Base-by-base conservation (phyloP, 192 early-diverging fungal species). In the Backusella psychrophila region DNA sequence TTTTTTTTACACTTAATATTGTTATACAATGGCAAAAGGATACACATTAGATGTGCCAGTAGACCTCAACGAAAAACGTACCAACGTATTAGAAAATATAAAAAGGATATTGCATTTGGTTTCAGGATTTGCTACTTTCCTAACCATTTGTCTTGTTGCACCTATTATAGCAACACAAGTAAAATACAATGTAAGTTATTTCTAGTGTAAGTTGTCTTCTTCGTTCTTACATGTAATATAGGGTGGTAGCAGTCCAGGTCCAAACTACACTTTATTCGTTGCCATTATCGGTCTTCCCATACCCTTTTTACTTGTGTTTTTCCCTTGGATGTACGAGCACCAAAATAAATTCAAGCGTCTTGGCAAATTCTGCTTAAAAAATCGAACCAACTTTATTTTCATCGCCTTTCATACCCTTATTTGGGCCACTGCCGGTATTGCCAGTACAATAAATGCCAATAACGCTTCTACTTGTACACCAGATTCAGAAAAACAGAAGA, bases 341-440 rank as follows among this genome's bases (percentile, higher is more conserved):
- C 31, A 81, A 35, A 74, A 77, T 44, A 81, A 81, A 46, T 81
- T 77, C 53, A 81, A 81, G 69, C 67, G 33, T n/a, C 46, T 81
- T 42, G 80, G 80, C 73, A 81, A 81, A 67, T 81, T 81, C 19
- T 74, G 69, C 38, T 29, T 81, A 15, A 77, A 81, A 73, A 73
- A 77, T 35, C 72, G 80, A 23, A 72, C 80, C 17, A 75, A 49
- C 23, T 17, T 81, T 29, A 73, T 81, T 21, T 78, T 81, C 66
- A 70, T 46, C 38, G 4, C n/a, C n/a, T 81, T 81, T 44, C 59
- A 78, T 65, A 53, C 75, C 5, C 19, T 75, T 12, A 21, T 81
- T 7, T 81, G 80, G 80, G 67, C 49, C 23, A 75, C 71, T 4
- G 76, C 76, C 6, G 80, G 76, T 42, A 77, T 81, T 35, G 76